phyloP scores from a whole-genome alignment of 179 eudicot species.

The Silene noctiflora region DNA sequence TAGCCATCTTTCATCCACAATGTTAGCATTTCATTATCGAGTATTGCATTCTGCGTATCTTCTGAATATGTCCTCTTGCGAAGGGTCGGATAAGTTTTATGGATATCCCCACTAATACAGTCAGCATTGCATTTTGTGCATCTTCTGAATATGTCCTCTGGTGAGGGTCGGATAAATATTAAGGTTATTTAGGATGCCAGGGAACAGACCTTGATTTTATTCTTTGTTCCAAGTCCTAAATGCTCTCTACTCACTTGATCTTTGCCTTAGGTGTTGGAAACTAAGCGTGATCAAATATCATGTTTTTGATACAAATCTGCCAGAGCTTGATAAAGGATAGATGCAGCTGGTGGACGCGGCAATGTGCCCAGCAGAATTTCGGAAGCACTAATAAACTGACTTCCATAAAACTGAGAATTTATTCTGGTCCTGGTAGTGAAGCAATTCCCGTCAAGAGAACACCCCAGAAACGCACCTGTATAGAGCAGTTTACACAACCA shows the following conservation, averaged over 20 bases:
- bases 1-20: no score
- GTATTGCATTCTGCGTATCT: not conserved
- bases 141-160: not conserved
- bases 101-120: not conserved
- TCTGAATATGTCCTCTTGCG: not conserved
- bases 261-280: not conserved
- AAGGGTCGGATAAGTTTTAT: not conserved
- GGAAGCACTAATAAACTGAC: conserved; percentile 46
- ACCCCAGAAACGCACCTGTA: conserved; percentile 64
- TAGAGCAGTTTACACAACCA: not conserved
- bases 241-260: not conserved
- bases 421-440: conserved; percentile 50
- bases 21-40: no score
- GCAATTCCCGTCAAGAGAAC: conserved; percentile 64
- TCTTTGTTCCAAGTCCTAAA: not conserved
- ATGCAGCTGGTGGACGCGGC: conserved; percentile 70
- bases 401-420: conserved; percentile 65
- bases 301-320: conserved; percentile 52
- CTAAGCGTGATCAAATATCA: conserved; percentile 21
- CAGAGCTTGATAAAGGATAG: conserved; percentile 49
- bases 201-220: not conserved
- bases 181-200: not conserved
- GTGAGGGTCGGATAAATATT: not conserved
- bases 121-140: not conserved
- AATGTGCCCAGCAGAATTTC: conserved; percentile 59